phyloP scores from a whole-genome alignment of 176 grass and related monocot species.

The Alopecurus myosuroides region DNA sequence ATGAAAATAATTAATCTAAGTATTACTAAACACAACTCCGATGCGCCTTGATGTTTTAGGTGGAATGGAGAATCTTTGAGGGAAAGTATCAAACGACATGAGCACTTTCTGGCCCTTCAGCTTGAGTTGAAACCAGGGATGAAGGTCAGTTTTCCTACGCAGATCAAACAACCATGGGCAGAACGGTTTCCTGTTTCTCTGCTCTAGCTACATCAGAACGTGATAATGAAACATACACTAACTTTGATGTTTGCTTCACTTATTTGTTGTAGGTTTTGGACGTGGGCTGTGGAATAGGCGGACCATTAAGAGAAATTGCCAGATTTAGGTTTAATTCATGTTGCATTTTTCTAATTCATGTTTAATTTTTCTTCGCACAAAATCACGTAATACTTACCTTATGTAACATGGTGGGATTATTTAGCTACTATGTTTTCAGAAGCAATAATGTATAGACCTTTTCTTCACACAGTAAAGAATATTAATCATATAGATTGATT shows the following conservation, averaged over 20 bases:
- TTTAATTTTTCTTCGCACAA: neutral
- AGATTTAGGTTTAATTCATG: slow-evolving; percentile 70
- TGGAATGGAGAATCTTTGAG: slow-evolving; percentile 88
- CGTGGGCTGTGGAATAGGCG: slow-evolving; percentile 93
- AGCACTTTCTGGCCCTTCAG: slow-evolving; percentile 94
- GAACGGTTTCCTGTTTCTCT: neutral
- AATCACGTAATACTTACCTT: neutral
- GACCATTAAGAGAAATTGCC: slow-evolving; percentile 90
- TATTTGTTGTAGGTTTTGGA: slow-evolving; percentile 71
- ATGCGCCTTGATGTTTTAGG: slow-evolving; percentile 37
- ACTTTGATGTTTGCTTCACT: neutral
- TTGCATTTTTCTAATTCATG: neutral
- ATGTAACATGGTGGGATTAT: neutral
- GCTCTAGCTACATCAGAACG: neutral
- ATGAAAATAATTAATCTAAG: neutral
- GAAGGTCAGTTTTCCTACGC: slow-evolving; percentile 50
- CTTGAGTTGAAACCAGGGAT: slow-evolving; percentile 81
- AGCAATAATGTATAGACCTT: neutral
- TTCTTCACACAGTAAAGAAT: neutral
- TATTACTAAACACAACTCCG: neutral
- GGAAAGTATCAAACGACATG: slow-evolving; percentile 93
- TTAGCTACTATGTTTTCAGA: neutral
- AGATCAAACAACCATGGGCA: neutral
- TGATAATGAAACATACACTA: neutral
- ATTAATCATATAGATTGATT: neutral